Percentiles rank a stretch among this genome's conserved stretches.
phyloP scores from a whole-genome alignment of 2,329 filamentous ascomycete genomes.

The Talaromyces islandicus region DNA sequence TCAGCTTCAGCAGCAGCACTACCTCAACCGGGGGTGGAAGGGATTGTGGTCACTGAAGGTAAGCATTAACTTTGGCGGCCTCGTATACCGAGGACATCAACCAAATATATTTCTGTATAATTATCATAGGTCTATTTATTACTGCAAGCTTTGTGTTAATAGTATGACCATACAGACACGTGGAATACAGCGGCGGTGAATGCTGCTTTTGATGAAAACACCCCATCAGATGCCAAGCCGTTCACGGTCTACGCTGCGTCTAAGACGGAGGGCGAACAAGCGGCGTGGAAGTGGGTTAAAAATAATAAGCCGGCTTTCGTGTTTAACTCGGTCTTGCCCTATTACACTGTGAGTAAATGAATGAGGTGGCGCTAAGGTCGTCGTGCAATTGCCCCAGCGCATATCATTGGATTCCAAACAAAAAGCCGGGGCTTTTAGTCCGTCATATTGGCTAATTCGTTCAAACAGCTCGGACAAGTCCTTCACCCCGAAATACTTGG shows the following conservation, averaged over 20 bases:
- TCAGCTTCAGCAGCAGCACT: conserved; percentile 2
- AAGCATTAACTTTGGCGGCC: neutral
- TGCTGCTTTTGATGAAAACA: conserved; percentile 26
- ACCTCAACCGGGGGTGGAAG: conserved; percentile 5
- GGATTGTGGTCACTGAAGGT: conserved; percentile 6
- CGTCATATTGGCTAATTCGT: neutral
- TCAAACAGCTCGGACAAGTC: neutral
- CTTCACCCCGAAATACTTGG: conserved; percentile 5
- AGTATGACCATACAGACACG: conserved; percentile 10
- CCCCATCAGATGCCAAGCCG: conserved; percentile 23
- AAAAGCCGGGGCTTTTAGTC: neutral
- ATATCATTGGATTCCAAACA: neutral
- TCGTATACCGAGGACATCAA: neutral
- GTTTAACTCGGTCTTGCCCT: conserved; percentile 29
- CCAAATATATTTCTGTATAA: neutral
- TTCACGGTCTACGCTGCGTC: conserved; percentile 37
- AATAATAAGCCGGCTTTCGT: conserved; percentile 39
- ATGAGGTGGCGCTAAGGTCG: no score
- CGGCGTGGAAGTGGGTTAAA: conserved; percentile 40
- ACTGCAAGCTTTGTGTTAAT: neutral
- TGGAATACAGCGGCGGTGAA: conserved; percentile 21
- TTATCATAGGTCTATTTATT: neutral
- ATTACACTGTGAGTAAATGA: conserved; percentile 23
- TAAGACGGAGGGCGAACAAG: conserved; percentile 44
- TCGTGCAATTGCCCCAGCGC: neutral